These are phyloP conservation scores for Prototheca stagnorum DNA, from an alignment of 163 green algal species.

Conservation along the genomic window DNA sequence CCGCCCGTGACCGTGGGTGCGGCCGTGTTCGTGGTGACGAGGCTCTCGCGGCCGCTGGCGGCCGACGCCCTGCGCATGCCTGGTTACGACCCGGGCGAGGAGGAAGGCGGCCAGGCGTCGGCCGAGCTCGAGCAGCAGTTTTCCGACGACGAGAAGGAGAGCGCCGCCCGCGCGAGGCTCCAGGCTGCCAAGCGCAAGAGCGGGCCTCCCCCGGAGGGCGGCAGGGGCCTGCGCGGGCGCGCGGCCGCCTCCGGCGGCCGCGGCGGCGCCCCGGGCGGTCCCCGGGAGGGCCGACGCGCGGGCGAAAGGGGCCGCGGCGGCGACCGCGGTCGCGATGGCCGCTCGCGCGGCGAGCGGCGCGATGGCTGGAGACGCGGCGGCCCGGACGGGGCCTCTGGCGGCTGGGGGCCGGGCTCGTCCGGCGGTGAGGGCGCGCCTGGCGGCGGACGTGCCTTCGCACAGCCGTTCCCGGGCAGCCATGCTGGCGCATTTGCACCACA, in stretches of 20 bases:
- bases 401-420: too few relatives aligned
- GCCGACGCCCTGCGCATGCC: slow-evolving; percentile 4
- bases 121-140: slow-evolving; percentile 2
- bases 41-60: neutral
- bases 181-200: neutral
- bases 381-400: too few relatives aligned
- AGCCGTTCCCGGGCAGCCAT: too few relatives aligned
- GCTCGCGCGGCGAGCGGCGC: too few relatives aligned
- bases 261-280: neutral
- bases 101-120: neutral
- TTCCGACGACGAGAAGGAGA: slow-evolving; percentile 18
- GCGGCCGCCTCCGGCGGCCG: neutral
- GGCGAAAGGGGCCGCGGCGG: neutral
- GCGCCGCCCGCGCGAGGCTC: neutral
- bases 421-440: too few relatives aligned
- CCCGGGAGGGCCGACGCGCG: neutral
- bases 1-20: too few relatives aligned
- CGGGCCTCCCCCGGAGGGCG: neutral
- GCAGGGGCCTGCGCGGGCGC: neutral
- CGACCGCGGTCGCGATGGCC: neutral
- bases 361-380: too few relatives aligned
- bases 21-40: neutral
- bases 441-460: too few relatives aligned
- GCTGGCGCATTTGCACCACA: too few relatives aligned
- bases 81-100: slow-evolving; percentile 3